Evolutionary conservation across 179 eudicot species (phyloP).

Genomic region (Silene vulgaris): DNA sequence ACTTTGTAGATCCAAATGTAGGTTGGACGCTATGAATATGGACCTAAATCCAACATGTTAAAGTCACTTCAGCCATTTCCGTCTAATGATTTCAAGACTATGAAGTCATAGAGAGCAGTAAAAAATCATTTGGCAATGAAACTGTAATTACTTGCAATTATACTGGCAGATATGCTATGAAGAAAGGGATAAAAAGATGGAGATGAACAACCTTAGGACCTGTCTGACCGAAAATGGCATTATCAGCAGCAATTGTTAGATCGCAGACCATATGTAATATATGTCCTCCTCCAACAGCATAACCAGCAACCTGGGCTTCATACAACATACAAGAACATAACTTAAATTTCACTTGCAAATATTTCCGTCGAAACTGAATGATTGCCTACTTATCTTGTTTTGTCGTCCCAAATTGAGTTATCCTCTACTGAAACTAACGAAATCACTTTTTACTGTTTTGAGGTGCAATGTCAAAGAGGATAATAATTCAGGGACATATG

Average conservation of each 20-base stretch:
- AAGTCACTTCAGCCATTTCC: too few relatives aligned
- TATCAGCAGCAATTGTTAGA: slow-evolving; percentile 92
- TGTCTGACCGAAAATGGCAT: slow-evolving; percentile 90
- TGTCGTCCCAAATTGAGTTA: not conserved
- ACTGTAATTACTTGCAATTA: not conserved
- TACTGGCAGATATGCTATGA: not conserved
- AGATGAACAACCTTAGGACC: slow-evolving; percentile 70
- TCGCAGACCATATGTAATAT: slow-evolving; percentile 92
- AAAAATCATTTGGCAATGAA: too few relatives aligned
- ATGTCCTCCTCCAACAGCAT: slow-evolving; percentile 97
- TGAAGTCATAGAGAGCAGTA: too few relatives aligned
- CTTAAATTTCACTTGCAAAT: not conserved
- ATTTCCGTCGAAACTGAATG: not conserved
- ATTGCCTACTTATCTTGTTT: not conserved
- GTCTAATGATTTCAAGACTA: too few relatives aligned
- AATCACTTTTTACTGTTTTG: not conserved
- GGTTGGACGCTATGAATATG: too few relatives aligned
- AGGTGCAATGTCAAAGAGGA: not conserved
- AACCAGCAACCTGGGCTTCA: slow-evolving; percentile 79
- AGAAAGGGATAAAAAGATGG: slow-evolving; percentile 1
- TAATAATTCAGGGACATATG: not conserved
- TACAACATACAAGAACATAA: not conserved
- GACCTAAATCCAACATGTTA: too few relatives aligned
- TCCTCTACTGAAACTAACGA: not conserved
- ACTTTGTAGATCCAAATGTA: too few relatives aligned